Percentiles rank a stretch among this genome's conserved stretches.
Conservation (phyloP, 306 rosid genomes). For the Parietaria judaica region DNA sequence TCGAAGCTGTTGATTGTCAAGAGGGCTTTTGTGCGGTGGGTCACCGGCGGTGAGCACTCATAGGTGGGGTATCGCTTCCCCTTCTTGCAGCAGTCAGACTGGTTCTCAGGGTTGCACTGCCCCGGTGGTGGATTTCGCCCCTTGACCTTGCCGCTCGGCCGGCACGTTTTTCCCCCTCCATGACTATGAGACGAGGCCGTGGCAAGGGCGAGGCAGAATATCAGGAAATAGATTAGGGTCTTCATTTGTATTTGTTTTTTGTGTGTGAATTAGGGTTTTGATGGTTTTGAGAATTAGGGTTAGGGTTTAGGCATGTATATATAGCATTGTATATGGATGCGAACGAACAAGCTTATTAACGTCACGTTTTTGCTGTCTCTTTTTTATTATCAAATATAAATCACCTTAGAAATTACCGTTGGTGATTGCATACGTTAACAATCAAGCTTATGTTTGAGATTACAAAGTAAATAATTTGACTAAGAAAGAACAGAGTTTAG, state of each 20-base stretch:
- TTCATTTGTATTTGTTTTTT: neutral
- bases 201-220: neutral
- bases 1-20: constrained; percentile 45
- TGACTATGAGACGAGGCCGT: neutral
- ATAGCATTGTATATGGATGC: neutral
- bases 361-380: too few species aligned
- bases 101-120: constrained; percentile 35
- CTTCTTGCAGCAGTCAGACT: constrained; percentile 33
- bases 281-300: neutral
- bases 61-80: constrained; percentile 29
- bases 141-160: constrained; percentile 13
- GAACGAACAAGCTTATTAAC: too few species aligned
- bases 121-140: constrained; percentile 24
- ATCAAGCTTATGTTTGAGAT: too few species aligned
- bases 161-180: constrained; percentile 10
- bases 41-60: constrained; percentile 30
- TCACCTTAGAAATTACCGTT: too few species aligned
- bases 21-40: constrained; percentile 27
- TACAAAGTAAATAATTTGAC: too few species aligned
- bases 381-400: too few species aligned
- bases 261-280: neutral
- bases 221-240: neutral
- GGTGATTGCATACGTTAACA: too few species aligned
- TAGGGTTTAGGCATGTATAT: neutral
- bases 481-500: too few species aligned